Evolutionary conservation across 805 yeast species (phyloP).

Genomic region (Metschnikowia matae): DNA sequence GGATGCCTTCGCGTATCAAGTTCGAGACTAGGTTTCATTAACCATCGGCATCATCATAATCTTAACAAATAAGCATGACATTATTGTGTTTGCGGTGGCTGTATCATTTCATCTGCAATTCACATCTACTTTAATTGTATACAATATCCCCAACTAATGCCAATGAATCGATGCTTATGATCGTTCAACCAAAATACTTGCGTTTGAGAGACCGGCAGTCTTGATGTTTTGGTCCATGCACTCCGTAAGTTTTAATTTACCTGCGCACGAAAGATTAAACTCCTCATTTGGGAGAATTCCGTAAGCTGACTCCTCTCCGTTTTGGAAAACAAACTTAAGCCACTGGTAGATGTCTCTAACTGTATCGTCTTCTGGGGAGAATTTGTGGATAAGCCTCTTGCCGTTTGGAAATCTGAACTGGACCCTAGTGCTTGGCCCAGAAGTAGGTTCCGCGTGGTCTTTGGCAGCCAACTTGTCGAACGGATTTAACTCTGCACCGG

Average conservation of each 20-base stretch:
- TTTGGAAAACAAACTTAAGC: constrained; percentile 55
- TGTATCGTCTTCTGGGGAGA: constrained; percentile 48
- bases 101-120: background rate
- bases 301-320: constrained; percentile 43
- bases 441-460: constrained; percentile 61
- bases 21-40: background rate
- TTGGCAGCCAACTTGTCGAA: constrained; percentile 48
- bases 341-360: constrained; percentile 60
- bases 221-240: constrained; percentile 56
- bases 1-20: constrained; percentile 5
- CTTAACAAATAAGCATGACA: background rate
- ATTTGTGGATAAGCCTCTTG: constrained; percentile 70
- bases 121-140: background rate
- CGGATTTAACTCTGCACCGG: constrained; percentile 29
- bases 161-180: background rate
- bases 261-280: constrained; percentile 32
- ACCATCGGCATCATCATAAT: background rate
- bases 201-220: constrained; percentile 77
- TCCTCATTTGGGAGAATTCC: constrained; percentile 41
- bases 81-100: background rate
- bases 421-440: constrained; percentile 62
- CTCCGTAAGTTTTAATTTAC: constrained; percentile 48
- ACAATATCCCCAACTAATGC: background rate
- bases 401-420: constrained; percentile 91
- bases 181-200: constrained; percentile 67